Conservation (phyloP, 2,329 filamentous ascomycete species). For the Colletotrichum falcatum region DNA sequence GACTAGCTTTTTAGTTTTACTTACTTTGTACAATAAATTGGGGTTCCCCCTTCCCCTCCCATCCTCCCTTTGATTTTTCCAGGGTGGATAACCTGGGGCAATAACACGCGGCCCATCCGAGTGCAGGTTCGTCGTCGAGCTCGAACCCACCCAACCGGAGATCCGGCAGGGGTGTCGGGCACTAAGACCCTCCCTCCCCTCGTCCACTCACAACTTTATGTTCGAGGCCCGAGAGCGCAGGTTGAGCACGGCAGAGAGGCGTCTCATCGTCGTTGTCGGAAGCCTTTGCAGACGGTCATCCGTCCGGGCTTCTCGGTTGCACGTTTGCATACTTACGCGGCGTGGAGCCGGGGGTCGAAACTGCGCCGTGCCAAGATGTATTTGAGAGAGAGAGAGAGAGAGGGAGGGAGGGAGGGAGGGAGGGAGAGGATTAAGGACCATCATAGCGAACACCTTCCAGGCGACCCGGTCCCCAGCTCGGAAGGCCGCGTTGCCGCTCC, state of each 20-base stretch:
- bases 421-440: too few relatives aligned
- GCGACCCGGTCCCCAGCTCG: slow-evolving; percentile 13
- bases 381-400: not conserved
- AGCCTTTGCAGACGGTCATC: not conserved
- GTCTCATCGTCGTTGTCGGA: not conserved
- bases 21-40: too few relatives aligned
- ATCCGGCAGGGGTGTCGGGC: slow-evolving; percentile 28
- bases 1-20: not conserved
- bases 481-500: slow-evolving; percentile 15
- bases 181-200: slow-evolving; percentile 29
- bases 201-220: slow-evolving; percentile 19
- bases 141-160: slow-evolving; percentile 25
- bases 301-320: not conserved
- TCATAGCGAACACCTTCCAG: slow-evolving; percentile 25
- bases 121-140: not conserved
- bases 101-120: slow-evolving; percentile 30
- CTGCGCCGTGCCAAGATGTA: not conserved
- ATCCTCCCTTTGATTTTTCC: not conserved
- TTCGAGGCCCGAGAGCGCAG: not conserved
- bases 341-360: not conserved
- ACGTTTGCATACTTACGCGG: not conserved
- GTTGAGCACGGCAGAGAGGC: not conserved
- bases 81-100: slow-evolving; percentile 38
- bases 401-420: not conserved
- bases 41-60: too few relatives aligned